These are phyloP conservation scores for Papiliotrema laurentii DNA, from an alignment of 1,284 basidiomycete species.

Conservation along the genomic window DNA sequence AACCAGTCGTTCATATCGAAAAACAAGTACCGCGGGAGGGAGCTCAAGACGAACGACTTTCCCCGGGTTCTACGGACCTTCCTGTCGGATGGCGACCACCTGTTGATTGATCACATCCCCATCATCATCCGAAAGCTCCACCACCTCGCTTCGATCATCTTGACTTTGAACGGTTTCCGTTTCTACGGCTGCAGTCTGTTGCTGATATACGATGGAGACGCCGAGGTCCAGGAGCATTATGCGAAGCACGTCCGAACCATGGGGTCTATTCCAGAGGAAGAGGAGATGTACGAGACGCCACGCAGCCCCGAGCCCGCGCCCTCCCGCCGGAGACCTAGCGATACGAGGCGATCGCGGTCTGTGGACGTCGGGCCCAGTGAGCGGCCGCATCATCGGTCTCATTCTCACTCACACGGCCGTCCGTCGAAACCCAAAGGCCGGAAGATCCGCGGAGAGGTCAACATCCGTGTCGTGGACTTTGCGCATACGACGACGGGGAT, in stretches of 20 bases:
- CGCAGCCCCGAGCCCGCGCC: conserved; percentile 12
- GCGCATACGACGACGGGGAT: conserved; percentile 97
- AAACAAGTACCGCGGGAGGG: conserved; percentile 95
- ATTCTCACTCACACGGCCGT: neutral
- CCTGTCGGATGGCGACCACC: conserved; percentile 73
- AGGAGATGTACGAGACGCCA: conserved; percentile 1
- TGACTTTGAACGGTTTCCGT: conserved; percentile 81
- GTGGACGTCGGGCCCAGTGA: conserved; percentile 7
- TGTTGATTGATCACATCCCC: conserved; percentile 90
- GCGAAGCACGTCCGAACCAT: conserved; percentile 10
- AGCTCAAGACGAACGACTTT: conserved; percentile 82
- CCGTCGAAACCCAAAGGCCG: too few species aligned
- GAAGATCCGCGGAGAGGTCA: conserved; percentile 66
- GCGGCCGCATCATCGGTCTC: conserved; percentile 6
- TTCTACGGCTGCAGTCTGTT: conserved; percentile 98
- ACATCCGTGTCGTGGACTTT: conserved; percentile 96
- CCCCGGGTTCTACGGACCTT: conserved; percentile 74
- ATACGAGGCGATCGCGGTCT: conserved; percentile 5
- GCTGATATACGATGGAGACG: conserved; percentile 96
- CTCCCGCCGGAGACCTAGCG: neutral
- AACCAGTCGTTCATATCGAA: conserved; percentile 82
- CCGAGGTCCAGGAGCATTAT: conserved; percentile 66
- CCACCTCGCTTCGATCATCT: conserved; percentile 84
- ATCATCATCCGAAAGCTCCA: conserved; percentile 86
- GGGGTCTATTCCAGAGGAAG: neutral